These are phyloP conservation scores for Tulasnella calospora DNA, from an alignment of 768 basidiomycete genomes.

Conservation along the genomic window DNA sequence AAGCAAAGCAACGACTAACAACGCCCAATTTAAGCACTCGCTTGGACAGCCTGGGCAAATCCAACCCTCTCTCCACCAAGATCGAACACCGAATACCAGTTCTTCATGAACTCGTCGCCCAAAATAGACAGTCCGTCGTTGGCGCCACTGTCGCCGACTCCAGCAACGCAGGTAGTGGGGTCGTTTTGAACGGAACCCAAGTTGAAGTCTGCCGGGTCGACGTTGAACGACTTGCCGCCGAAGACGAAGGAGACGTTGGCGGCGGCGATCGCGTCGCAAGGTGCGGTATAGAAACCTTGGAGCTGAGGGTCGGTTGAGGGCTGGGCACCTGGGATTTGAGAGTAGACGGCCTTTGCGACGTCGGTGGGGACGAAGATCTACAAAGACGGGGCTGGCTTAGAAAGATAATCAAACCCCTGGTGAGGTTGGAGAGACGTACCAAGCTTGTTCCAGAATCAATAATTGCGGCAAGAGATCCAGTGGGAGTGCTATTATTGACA, in stretches of 20 bases:
- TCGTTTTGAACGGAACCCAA: neutral
- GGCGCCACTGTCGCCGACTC: neutral
- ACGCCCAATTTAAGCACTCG: neutral
- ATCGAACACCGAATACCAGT: neutral
- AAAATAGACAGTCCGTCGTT: neutral
- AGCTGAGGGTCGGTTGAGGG: constrained; percentile 14
- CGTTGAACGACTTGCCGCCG: constrained; percentile 3
- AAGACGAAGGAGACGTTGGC: constrained; percentile 4
- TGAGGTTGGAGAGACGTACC: constrained; percentile 21
- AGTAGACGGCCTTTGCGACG: neutral
- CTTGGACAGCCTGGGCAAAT: neutral
- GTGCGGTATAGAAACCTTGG: constrained; percentile 24
- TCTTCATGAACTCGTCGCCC: neutral
- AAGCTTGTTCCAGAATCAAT: constrained; percentile 33
- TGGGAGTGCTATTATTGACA: neutral
- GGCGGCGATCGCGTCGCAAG: constrained; percentile 14
- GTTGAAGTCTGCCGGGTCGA: constrained; percentile 19
- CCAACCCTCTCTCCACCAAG: constrained; percentile 3
- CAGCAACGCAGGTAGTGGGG: constrained; percentile 20
- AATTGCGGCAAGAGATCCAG: constrained; percentile 31
- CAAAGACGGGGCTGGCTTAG: neutral
- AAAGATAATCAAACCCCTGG: constrained; percentile 17
- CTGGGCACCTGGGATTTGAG: constrained; percentile 32
- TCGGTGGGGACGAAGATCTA: constrained; percentile 22
- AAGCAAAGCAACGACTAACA: neutral